Evolutionary conservation across 345 rosid species (phyloP).

Genomic region (Linum tenue): DNA sequence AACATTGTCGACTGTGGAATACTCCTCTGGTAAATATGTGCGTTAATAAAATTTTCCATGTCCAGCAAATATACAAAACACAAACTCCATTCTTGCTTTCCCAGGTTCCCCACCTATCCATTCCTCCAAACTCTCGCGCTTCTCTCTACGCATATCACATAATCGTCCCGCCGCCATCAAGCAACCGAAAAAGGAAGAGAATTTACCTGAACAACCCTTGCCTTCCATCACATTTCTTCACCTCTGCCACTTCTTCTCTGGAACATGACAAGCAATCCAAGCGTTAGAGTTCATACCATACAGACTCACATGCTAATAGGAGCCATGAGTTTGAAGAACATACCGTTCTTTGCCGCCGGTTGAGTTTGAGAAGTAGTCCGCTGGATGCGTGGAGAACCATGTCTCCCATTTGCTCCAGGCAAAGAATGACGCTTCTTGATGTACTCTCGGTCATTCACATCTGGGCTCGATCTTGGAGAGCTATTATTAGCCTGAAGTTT

Average conservation of each 20-base stretch:
- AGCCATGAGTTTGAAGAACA: not conserved
- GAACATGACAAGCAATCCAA: conserved; percentile 3
- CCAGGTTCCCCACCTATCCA: no score
- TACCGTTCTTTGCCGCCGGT: conserved; percentile 20
- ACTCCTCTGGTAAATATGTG: no score
- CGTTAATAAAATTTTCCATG: no score
- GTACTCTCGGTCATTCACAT: conserved; percentile 67
- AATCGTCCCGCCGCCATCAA: no score
- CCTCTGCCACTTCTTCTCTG: conserved; percentile 94
- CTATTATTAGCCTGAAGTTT: conserved; percentile 55
- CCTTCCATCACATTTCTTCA: conserved; percentile 21
- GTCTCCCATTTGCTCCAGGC: conserved; percentile 77
- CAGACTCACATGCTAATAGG: no score
- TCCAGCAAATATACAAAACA: no score
- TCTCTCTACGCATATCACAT: no score
- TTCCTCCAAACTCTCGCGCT: no score
- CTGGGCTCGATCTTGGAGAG: conserved; percentile 95
- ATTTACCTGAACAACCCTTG: not conserved
- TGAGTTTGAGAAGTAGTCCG: conserved; percentile 50
- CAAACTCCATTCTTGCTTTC: no score
- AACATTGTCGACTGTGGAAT: no score
- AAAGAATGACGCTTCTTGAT: conserved; percentile 82
- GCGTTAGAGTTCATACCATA: no score
- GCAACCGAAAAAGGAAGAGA: no score
- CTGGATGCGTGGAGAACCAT: conserved; percentile 78